Base-by-base conservation (phyloP, 805 yeast genomes). In the Cyberlindnera veronae region DNA sequence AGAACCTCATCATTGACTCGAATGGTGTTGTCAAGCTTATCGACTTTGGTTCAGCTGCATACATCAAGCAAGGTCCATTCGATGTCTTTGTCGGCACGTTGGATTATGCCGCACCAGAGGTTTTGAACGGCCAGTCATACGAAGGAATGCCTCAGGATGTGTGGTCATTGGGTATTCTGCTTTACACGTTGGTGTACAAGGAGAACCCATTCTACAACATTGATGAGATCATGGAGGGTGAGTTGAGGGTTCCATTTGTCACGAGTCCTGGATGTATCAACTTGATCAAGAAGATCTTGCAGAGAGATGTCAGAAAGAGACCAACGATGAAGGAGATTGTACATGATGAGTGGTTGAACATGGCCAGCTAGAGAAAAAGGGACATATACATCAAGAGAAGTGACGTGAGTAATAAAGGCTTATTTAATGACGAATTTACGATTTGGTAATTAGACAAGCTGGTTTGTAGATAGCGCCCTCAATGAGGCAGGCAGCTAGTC, bases 31-130 rank as follows among this genome's bases (percentile, higher is more conserved):
- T 87, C 38, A 90, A 89, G 59, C 68, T 91, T 46, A 91, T 91
- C 57, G 99, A 91, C 64, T 91, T 89, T 61, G 99, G 99, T 1
- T 83, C 95, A 34, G 95, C 98, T 1, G 96, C 97, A 0, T 88
- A 88, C 60, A 77, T 81, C 16, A 77, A 75, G 49, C 88, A 83
- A 65, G 98, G 97, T 0, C 98, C 98, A 5, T 93, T 91, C 64
- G 96, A 91, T 51, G 96, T 93, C 5, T 91, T 93, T 64, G 98
- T 93, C 2, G 99, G 99, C 3, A 93, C 99, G 0, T 81, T 93
- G 32, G 97, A 93, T 61, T 93, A 91, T 61, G 98, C 98, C 1
- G 95, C 98, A 0, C 99, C 99, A 0, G 99, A 93, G 62, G 96
- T 93, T 1, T 68, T 93, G 26, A 74, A 81, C 37, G 99, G 98